Conservation (phyloP, 169 alveolate genomes). For the Amoebophrya sp. region DNA sequence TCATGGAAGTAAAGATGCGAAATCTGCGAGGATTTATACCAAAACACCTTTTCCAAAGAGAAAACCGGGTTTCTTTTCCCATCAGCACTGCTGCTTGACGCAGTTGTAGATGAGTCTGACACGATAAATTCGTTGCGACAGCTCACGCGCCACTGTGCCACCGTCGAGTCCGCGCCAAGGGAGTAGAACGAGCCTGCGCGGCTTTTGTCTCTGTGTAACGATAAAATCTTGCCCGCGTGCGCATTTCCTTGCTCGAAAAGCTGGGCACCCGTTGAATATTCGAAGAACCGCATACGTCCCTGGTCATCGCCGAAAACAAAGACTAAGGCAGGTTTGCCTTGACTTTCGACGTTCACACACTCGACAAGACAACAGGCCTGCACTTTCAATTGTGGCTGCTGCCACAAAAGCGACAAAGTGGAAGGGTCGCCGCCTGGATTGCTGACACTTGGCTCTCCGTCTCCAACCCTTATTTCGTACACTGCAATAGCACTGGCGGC, state of each 20-base stretch:
- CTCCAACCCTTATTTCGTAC: background rate
- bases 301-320: background rate
- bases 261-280: background rate
- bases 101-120: background rate
- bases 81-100: background rate
- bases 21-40: background rate
- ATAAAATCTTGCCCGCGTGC: background rate
- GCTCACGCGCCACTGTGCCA: background rate
- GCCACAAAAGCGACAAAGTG: background rate
- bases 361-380: background rate
- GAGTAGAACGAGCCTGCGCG: background rate
- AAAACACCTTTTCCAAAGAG: background rate
- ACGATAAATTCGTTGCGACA: background rate
- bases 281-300: background rate
- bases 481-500: background rate
- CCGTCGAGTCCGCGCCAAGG: background rate
- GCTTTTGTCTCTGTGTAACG: background rate
- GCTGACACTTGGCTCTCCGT: background rate
- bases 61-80: background rate
- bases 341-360: background rate
- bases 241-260: background rate
- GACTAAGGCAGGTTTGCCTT: too few species aligned
- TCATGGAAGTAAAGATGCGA: background rate
- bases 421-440: too few species aligned
- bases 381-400: background rate